Base-by-base conservation (phyloP, 495 filamentous ascomycete species). In the Trichoderma gamsii region DNA sequence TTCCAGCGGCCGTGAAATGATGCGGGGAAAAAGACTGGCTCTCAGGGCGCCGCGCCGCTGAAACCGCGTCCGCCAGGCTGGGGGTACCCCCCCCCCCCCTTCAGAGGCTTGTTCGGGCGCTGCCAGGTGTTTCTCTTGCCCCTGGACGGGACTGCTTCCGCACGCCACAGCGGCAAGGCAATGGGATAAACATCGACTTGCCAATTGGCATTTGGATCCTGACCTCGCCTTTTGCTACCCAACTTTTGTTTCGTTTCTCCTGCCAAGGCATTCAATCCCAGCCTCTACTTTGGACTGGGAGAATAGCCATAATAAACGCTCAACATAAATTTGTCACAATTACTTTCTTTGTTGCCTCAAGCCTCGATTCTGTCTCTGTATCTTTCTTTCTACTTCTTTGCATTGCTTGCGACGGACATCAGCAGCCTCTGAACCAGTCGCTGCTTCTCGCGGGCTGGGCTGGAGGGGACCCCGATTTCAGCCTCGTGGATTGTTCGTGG, bases 381-480 rank as follows among this genome's bases (percentile, higher is more conserved):
- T 56, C 51, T 56, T 38, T 38, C 35, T 9, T 4, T 38, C 8
- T 38, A 38, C 7, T 38, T 38, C 29, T 46, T 25, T 56, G n/a
- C 18, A 25, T 56, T 56, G 51, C 21, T 25, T 56, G 51, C 51
- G n/a, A 61, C 25, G 32, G 25, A 32, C 56, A 27, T 61, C 56
- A 0, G 23, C 15, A 61, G 5, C 27, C 27, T 32, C 25, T 12
- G 23, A 23, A 11, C 56, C 25, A 61, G 52, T 23, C 52, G 27
- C 52, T 59, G 52, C 25, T 23, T 59, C 52, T 59, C 52, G 21
- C 52, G 11, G 15, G 49, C n/a, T 52, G 49, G 52, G 52, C 46
- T 51, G 52, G 52, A 59, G 56, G 56, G 56, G 27, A 23, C 56
- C 56, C 56, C 23, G 27, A 61, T 61, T 61, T 61, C 56, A 61